Evolutionary conservation across 1,139 yeast species (phyloP).

Genomic region (Candida sojae): DNA sequence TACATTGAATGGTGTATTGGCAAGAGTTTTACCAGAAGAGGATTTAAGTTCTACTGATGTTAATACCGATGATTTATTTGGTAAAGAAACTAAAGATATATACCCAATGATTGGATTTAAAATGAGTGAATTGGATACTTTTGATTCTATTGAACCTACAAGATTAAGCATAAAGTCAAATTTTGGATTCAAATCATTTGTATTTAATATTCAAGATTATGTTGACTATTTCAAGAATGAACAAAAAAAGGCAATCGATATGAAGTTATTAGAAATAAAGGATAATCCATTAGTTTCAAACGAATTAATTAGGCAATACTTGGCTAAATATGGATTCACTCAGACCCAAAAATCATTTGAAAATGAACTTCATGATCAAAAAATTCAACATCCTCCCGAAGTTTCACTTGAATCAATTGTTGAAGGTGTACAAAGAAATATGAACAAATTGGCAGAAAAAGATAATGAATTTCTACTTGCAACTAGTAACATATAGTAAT

Average conservation of each 20-base stretch:
- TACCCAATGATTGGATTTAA: slow-evolving; percentile 46
- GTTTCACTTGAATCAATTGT: slow-evolving; percentile 27
- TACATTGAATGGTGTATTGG: slow-evolving; percentile 77
- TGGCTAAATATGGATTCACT: slow-evolving; percentile 71
- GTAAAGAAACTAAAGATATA: slow-evolving; percentile 20
- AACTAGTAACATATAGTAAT: background rate
- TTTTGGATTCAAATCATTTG: slow-evolving; percentile 70
- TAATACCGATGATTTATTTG: slow-evolving; percentile 30
- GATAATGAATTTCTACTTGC: slow-evolving; percentile 26
- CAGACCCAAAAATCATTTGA: slow-evolving; percentile 50
- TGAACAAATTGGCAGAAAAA: slow-evolving; percentile 15
- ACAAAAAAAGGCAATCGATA: slow-evolving; percentile 24
- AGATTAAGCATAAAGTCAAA: slow-evolving; percentile 53
- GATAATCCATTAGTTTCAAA: slow-evolving; percentile 44
- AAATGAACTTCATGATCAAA: background rate
- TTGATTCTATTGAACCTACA: slow-evolving; percentile 8
- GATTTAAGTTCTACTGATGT: slow-evolving; percentile 30
- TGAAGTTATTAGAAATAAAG: slow-evolving; percentile 14
- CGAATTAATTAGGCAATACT: slow-evolving; percentile 64
- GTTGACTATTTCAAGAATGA: slow-evolving; percentile 45
- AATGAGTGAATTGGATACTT: slow-evolving; percentile 25
- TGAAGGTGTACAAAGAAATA: slow-evolving; percentile 33
- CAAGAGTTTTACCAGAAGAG: slow-evolving; percentile 31
- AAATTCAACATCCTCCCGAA: background rate
- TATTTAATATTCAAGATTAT: slow-evolving; percentile 71